A percentile compares a stretch with the other conserved stretches of the same genome.
phyloP scores from a whole-genome alignment of 2,329 filamentous ascomycete genomes.

The Fusarium sp. region DNA sequence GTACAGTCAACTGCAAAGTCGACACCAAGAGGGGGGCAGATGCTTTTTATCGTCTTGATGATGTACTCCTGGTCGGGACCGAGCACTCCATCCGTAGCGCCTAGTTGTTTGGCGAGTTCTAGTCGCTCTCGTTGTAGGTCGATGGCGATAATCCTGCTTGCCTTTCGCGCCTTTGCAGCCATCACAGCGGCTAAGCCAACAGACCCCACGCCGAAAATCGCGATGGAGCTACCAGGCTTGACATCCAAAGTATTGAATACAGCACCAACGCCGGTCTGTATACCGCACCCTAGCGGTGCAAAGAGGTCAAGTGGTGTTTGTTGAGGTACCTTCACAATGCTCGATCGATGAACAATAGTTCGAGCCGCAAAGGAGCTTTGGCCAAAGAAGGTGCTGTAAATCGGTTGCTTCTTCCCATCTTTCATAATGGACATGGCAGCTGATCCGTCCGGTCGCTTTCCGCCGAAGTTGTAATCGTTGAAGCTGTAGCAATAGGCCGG shows the following conservation, averaged over 20 bases:
- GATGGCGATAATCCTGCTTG: conserved; percentile 6
- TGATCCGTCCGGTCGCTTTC: conserved; percentile 13
- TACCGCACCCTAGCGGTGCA: conserved; percentile 22
- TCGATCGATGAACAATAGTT: conserved; percentile 13
- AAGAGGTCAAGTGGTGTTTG: conserved; percentile 2
- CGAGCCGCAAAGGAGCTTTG: conserved; percentile 27
- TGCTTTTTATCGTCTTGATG: not conserved
- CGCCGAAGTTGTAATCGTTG: conserved; percentile 15
- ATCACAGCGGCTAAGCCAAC: conserved; percentile 30
- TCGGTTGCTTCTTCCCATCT: not conserved
- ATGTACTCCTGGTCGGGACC: not conserved
- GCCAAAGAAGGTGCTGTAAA: conserved; percentile 24
- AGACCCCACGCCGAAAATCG: conserved; percentile 15
- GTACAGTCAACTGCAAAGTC: conserved; percentile 32
- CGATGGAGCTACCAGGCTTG: conserved; percentile 5
- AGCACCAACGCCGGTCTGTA: conserved; percentile 27
- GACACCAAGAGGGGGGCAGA: conserved; percentile 7
- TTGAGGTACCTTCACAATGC: conserved; percentile 15
- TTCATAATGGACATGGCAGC: not conserved
- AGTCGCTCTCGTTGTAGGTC: conserved; percentile 10
- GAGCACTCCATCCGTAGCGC: conserved; percentile 13
- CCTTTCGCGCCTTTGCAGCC: conserved; percentile 11
- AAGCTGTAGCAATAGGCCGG: conserved; percentile 27
- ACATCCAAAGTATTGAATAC: conserved; percentile 21
- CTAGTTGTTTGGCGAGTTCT: conserved; percentile 11